Evolutionary conservation across 768 basidiomycete genomes (phyloP).

Genomic region (Podaxis sp.): DNA sequence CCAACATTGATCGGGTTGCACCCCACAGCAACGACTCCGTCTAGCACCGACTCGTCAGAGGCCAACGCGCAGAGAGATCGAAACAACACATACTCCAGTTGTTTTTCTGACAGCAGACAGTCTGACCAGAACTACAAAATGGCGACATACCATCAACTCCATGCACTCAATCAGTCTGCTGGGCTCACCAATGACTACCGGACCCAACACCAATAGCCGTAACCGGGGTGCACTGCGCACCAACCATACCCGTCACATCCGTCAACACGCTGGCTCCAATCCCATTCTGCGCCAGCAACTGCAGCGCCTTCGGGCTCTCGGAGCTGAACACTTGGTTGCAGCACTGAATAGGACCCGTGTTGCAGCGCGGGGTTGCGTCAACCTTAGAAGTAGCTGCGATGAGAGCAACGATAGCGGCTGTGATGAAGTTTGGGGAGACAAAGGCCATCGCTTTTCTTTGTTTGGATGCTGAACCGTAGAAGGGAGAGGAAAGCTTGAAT

Average conservation of each 20-base stretch:
- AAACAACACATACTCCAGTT: background rate
- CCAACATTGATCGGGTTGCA: background rate
- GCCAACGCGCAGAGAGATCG: background rate
- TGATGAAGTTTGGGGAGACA: background rate
- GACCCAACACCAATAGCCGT: conserved; percentile 1
- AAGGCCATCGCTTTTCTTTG: conserved; percentile 6
- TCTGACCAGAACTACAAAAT: background rate
- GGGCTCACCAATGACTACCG: background rate
- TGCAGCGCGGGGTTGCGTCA: background rate
- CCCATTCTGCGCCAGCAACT: background rate
- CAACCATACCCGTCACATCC: background rate
- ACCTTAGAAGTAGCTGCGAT: background rate
- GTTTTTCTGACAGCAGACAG: background rate
- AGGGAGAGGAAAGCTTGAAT: background rate
- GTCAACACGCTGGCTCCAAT: background rate
- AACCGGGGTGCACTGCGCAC: background rate
- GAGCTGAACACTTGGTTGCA: background rate
- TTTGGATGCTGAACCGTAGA: background rate
- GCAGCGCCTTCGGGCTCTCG: background rate
- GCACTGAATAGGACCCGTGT: background rate
- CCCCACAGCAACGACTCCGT: background rate
- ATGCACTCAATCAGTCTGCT: background rate
- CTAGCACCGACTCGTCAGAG: background rate
- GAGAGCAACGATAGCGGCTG: background rate
- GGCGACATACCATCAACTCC: background rate